Conservation (phyloP, 805 yeast genomes). For the Ogataea minuta region DNA sequence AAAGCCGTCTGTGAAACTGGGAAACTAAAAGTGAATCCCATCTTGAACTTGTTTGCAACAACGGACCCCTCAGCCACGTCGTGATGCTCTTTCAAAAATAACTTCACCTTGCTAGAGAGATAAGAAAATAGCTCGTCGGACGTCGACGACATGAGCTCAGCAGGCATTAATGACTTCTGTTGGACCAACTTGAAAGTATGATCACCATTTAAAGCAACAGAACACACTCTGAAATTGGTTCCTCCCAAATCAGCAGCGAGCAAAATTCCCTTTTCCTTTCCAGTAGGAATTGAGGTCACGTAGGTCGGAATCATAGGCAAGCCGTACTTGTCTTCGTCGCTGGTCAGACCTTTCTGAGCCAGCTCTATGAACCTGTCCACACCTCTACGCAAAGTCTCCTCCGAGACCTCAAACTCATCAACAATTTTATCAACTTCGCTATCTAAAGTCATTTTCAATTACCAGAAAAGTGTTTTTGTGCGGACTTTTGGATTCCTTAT, state of each 20-base stretch:
- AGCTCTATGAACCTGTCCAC: slow-evolving; percentile 56
- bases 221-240: slow-evolving; percentile 92
- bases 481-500: slow-evolving; percentile 6
- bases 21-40: slow-evolving; percentile 94
- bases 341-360: slow-evolving; percentile 57
- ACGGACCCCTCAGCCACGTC: slow-evolving; percentile 27
- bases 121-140: slow-evolving; percentile 68
- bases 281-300: slow-evolving; percentile 82
- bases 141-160: slow-evolving; percentile 66
- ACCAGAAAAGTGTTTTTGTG: slow-evolving; percentile 2
- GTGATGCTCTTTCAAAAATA: slow-evolving; percentile 69
- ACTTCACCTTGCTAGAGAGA: slow-evolving; percentile 66
- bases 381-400: slow-evolving; percentile 43
- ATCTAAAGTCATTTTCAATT: slow-evolving; percentile 5
- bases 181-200: slow-evolving; percentile 79
- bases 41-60: slow-evolving; percentile 42
- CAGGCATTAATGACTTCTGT: slow-evolving; percentile 75
- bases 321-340: slow-evolving; percentile 42
- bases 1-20: slow-evolving; percentile 87
- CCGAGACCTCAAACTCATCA: slow-evolving; percentile 40
- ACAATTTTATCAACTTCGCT: slow-evolving; percentile 34
- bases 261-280: slow-evolving; percentile 76
- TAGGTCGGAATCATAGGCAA: slow-evolving; percentile 93
- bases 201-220: slow-evolving; percentile 72
- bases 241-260: slow-evolving; percentile 96